These are phyloP conservation scores for Gnomoniopsis sp. DNA, from an alignment of 2,329 filamentous ascomycete species.

Conservation along the genomic window DNA sequence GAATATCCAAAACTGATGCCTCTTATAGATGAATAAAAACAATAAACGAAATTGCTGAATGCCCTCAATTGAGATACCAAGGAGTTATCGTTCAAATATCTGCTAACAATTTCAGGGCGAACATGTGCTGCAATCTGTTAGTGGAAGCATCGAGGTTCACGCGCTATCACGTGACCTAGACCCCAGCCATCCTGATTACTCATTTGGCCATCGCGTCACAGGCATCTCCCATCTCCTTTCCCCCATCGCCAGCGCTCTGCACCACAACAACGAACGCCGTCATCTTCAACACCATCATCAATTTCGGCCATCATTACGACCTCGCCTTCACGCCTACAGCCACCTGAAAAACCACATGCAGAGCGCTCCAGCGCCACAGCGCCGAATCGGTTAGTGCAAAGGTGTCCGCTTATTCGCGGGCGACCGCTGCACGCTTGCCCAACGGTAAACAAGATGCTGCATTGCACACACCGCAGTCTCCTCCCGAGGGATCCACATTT, in stretches of 20 bases:
- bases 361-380: neutral
- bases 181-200: neutral
- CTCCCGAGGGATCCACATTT: neutral
- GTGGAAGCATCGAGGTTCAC: neutral
- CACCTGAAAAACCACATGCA: slow-evolving; percentile 16
- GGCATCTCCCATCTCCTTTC: neutral
- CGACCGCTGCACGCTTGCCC: slow-evolving; percentile 10
- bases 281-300: neutral
- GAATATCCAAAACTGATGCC: too few species aligned
- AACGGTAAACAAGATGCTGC: slow-evolving; percentile 2
- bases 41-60: too few species aligned
- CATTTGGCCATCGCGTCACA: too few species aligned
- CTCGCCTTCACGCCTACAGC: slow-evolving; percentile 1
- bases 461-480: slow-evolving; percentile 11
- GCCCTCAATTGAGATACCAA: neutral
- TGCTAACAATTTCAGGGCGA: neutral
- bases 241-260: neutral
- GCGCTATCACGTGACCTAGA: neutral
- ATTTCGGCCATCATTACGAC: neutral
- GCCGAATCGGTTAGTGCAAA: slow-evolving; percentile 6
- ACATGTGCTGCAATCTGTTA: neutral
- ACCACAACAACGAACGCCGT: neutral
- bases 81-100: neutral
- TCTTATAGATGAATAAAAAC: too few species aligned
- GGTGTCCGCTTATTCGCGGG: slow-evolving; percentile 9